These are phyloP conservation scores for Umbelopsis ramanniana DNA, from an alignment of 192 early-diverging fungal genomes.

Conservation along the genomic window DNA sequence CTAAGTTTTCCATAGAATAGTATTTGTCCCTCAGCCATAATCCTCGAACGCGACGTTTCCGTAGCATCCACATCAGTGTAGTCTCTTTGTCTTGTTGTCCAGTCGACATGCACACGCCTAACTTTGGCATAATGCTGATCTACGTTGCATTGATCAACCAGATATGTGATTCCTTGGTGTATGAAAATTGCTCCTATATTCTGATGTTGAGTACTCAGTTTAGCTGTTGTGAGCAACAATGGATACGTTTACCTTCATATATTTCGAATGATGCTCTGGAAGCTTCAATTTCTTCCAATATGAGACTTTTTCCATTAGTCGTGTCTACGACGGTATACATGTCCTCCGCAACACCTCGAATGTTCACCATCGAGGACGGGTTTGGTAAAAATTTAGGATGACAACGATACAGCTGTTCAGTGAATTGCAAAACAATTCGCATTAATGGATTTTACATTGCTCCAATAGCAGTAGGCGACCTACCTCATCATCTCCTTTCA, in stretches of 20 bases:
- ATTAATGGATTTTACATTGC: not conserved
- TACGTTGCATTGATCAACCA: conserved; percentile 56
- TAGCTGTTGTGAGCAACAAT: no score
- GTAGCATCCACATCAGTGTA: conserved; percentile 58
- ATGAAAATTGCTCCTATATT: conserved; percentile 60
- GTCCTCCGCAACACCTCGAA: conserved; percentile 56
- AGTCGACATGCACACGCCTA: conserved; percentile 47
- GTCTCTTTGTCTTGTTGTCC: conserved; percentile 57
- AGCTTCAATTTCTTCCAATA: conserved; percentile 59
- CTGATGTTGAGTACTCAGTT: not conserved
- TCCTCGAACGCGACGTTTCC: conserved; percentile 15
- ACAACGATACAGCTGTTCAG: conserved; percentile 47
- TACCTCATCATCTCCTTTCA: conserved; percentile 1
- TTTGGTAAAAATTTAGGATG: conserved; percentile 47
- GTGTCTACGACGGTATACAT: conserved; percentile 56
- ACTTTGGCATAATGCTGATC: conserved; percentile 50
- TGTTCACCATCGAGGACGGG: conserved; percentile 48
- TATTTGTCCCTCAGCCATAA: not conserved
- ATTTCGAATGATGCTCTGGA: conserved; percentile 56
- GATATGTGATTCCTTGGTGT: conserved; percentile 59
- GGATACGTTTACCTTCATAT: conserved; percentile 51
- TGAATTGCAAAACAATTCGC: not conserved
- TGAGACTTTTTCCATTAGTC: conserved; percentile 36
- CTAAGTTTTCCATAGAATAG: conserved; percentile 31
- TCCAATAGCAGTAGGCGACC: not conserved